Evolutionary conservation across 1,284 basidiomycete genomes (phyloP).

Genomic region (Ganoderma leucocontextum): DNA sequence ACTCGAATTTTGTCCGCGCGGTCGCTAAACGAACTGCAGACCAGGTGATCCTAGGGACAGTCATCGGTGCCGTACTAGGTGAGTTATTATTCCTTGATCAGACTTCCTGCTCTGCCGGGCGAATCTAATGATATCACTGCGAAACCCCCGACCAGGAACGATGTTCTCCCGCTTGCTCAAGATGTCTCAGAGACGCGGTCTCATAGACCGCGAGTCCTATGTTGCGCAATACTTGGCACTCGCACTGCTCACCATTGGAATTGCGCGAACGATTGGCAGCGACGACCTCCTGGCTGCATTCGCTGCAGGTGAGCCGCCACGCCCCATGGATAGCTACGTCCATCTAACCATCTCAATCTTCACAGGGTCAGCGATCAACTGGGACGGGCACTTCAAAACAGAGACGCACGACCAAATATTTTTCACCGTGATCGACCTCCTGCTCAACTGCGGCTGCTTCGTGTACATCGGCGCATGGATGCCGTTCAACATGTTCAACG

Average conservation of each 20-base stretch:
- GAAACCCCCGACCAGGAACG: slow-evolving; percentile 53
- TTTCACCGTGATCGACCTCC: slow-evolving; percentile 87
- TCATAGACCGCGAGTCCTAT: slow-evolving; percentile 92
- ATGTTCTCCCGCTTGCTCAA: slow-evolving; percentile 86
- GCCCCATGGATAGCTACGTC: slow-evolving; percentile 5
- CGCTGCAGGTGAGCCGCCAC: slow-evolving; percentile 72
- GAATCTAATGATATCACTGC: background rate
- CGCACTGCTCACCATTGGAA: slow-evolving; percentile 81
- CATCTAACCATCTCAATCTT: background rate
- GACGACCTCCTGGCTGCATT: slow-evolving; percentile 93
- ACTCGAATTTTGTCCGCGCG: background rate
- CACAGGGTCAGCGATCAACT: slow-evolving; percentile 89
- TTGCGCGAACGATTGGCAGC: slow-evolving; percentile 80
- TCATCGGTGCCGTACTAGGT: slow-evolving; percentile 83
- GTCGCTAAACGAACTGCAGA: slow-evolving; percentile 54
- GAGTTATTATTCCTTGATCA: slow-evolving; percentile 17
- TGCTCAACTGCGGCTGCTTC: slow-evolving; percentile 88
- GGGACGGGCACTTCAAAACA: slow-evolving; percentile 92
- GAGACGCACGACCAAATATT: slow-evolving; percentile 89
- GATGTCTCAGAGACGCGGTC: slow-evolving; percentile 76
- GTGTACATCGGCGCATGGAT: slow-evolving; percentile 93
- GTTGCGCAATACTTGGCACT: slow-evolving; percentile 91
- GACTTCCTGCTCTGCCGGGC: background rate
- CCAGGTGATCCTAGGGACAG: slow-evolving; percentile 84
- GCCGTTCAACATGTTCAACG: slow-evolving; percentile 77